phyloP scores from a whole-genome alignment of 1,284 basidiomycete species.

The Ceratobasidium sp. region DNA sequence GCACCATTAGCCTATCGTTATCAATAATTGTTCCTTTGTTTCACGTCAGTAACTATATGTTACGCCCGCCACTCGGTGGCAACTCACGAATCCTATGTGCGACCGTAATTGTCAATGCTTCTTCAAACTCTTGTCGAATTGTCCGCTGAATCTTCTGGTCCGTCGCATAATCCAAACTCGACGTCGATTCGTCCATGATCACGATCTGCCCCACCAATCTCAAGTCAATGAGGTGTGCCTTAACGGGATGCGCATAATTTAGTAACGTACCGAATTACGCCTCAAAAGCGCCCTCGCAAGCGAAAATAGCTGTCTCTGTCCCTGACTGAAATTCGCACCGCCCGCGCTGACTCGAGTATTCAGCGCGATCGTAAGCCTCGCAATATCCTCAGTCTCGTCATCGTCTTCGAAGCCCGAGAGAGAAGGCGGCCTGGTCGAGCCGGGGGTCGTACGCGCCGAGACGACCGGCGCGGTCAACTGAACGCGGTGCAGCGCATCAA shows the following conservation, averaged over 20 bases:
- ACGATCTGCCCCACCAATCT: conserved; percentile 13
- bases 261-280: conserved; percentile 31
- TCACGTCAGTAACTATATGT: not conserved
- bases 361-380: conserved; percentile 55
- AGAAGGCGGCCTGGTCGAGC: conserved; percentile 40
- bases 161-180: conserved; percentile 76
- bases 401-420: conserved; percentile 48
- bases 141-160: conserved; percentile 71
- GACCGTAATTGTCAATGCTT: conserved; percentile 76
- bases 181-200: conserved; percentile 68
- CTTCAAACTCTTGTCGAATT: conserved; percentile 79
- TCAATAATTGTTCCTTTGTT: conserved; percentile 40
- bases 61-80: conserved; percentile 1
- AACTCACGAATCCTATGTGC: conserved; percentile 44
- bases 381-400: conserved; percentile 49
- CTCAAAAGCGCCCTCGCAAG: conserved; percentile 65
- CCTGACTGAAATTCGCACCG: conserved; percentile 74
- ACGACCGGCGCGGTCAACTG: conserved; percentile 18
- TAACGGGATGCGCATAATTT: not conserved
- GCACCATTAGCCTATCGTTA: conserved; percentile 79
- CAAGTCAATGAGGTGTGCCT: not conserved
- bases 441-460: conserved; percentile 24
- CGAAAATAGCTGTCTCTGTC: conserved; percentile 69
- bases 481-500: conserved; percentile 62
- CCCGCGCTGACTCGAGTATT: conserved; percentile 74